Conservation (phyloP, 257 asterid genomes). For the Prunella vulgaris region DNA sequence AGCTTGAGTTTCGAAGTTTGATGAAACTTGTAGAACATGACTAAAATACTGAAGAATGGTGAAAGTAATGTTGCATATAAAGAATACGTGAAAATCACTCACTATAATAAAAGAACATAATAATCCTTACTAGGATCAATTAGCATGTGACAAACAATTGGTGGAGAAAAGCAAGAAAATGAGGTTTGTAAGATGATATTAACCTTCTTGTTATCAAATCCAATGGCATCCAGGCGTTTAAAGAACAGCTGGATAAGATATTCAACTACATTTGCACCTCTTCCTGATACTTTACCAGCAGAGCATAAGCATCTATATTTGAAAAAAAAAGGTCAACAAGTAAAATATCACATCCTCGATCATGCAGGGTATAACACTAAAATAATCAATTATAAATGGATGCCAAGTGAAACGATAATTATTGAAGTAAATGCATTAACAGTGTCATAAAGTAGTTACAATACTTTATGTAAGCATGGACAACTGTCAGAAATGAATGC, state of each 20-base stretch:
- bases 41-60: slow-evolving; percentile 2
- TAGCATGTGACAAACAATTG: slow-evolving; percentile 12
- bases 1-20: slow-evolving; percentile 6
- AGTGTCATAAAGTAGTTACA: slow-evolving; percentile 23
- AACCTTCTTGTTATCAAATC: slow-evolving; percentile 86
- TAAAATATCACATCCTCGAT: slow-evolving; percentile 6
- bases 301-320: slow-evolving; percentile 90
- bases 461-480: slow-evolving; percentile 96
- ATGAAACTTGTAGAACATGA: background rate
- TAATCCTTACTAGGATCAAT: background rate
- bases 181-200: slow-evolving; percentile 17
- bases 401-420: slow-evolving; percentile 3
- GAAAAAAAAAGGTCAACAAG: slow-evolving; percentile 17
- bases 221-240: slow-evolving; percentile 77
- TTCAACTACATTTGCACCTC: slow-evolving; percentile 67
- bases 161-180: slow-evolving; percentile 7
- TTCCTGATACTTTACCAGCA: slow-evolving; percentile 77
- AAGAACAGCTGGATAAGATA: slow-evolving; percentile 78
- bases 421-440: slow-evolving; percentile 10
- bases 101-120: background rate
- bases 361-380: slow-evolving; percentile 8
- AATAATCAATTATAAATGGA: slow-evolving; percentile 5
- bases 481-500: slow-evolving; percentile 93
- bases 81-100: background rate
- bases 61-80: slow-evolving; percentile 12